Percentiles rank a stretch among this genome's conserved stretches.
These are phyloP conservation scores for Trichoderma atrobrunneum DNA, from an alignment of 2,329 filamentous ascomycete genomes.

Conservation along the genomic window DNA sequence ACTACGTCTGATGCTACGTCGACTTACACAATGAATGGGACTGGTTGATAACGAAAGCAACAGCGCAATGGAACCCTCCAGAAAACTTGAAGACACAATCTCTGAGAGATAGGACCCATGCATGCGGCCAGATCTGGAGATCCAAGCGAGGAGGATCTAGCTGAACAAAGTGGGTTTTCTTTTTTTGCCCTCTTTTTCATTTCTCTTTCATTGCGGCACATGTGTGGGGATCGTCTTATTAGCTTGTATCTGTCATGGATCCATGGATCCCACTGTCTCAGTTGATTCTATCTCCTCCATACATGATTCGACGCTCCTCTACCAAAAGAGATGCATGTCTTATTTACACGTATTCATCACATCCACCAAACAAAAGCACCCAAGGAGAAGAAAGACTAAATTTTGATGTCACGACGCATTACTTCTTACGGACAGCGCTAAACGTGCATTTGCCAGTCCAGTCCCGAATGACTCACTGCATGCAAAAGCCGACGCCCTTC, in stretches of 20 bases:
- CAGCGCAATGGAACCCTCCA: background rate
- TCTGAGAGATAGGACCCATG: background rate
- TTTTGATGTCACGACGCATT: background rate
- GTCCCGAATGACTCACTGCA: background rate
- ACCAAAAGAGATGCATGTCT: background rate
- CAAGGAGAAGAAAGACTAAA: background rate
- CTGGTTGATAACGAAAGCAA: background rate
- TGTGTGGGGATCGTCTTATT: background rate
- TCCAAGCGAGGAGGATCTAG: background rate
- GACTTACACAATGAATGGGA: background rate
- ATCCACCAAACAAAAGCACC: background rate
- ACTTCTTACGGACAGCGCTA: background rate
- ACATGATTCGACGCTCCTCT: background rate
- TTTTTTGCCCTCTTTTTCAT: background rate
- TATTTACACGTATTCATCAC: background rate
- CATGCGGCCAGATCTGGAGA: constrained; percentile 12
- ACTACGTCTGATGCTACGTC: background rate
- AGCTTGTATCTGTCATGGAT: too few species aligned
- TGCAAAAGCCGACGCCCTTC: constrained; percentile 42
- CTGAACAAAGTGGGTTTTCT: background rate
- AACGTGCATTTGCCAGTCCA: background rate
- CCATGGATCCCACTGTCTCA: background rate
- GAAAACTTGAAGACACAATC: background rate
- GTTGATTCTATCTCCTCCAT: background rate
- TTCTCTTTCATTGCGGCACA: background rate